Base-by-base conservation (phyloP, 2,329 filamentous ascomycete species). In the Sporothrix sp. region DNA sequence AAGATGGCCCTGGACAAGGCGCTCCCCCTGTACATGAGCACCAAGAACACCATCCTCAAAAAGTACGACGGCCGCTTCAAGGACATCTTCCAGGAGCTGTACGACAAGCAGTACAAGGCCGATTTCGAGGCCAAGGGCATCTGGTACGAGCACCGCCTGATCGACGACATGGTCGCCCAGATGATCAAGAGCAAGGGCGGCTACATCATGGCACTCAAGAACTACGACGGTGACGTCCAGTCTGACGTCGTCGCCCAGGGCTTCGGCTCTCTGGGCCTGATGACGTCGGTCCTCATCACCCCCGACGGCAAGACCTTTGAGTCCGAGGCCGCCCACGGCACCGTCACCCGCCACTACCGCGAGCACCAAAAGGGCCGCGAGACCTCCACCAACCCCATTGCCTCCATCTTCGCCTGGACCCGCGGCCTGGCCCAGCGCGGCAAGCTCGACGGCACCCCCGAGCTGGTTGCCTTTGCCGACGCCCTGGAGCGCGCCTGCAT, bases 11-110 rank as follows among this genome's bases (percentile, higher is more conserved):
- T 97, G 40, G 76, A 81, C 69, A 93, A 95, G 79, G 75, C 75
- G 57, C 75, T 95, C 59, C 93, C 93, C n/a, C 76, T 98, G 63
- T 98, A 97, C 77, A 94, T 97, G 91, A 95, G 88, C 79, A 98
- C 93, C 71, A 98, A 98, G 85, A 97, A 97, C 79, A 98, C 93
- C 61, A 98, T 98, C 62, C 75, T 98, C 60, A 98, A 98, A 79
- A 91, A 90, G 70, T 98, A 98, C 72, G 93, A 98, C 66, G 93
- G 93, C 48, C 81, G 87, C 62, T 98, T 98, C 81, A 97, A 97
- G 83, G 93, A 98, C 65, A 94, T 97, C 69, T 98, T 98, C 82
- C 87, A 98, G 78, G 86, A 94, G 65, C 81, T 97, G 62, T 98
- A 91, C 72, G 87, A 97, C 57, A 78, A 76, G 53, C 73, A 84